Evolutionary conservation across 2,329 filamentous ascomycete species (phyloP), one percentile per base, ranked within the genome.

Genomic region (Calonectria naviculata): DNA sequence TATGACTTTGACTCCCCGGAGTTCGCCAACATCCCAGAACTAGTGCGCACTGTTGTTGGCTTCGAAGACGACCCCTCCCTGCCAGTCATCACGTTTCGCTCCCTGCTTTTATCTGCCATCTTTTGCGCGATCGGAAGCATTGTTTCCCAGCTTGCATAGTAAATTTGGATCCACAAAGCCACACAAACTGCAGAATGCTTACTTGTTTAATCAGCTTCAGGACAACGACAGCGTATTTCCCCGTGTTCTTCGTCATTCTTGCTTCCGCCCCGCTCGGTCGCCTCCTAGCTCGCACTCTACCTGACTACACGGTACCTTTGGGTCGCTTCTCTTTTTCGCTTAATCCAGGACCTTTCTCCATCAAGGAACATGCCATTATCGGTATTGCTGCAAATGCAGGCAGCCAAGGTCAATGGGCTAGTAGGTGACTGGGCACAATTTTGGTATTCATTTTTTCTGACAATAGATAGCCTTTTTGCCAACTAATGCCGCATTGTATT

Each of bases 171-270:
- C 12, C 3, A 19, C 17, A 0, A 4, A 10, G n/a, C 6, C 5
- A 7, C 26, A 36, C 4, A 5, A 19, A 5, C 0, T 28, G 3
- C 13, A 19, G 21, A 4, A 19, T 19, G 9, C 36, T 42, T 17
- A 42, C 19, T n/a, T 4, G 85, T 87, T 85, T 71, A 84, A 86
- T 60, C 91, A 86, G 63, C 38, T 65, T 65, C 75, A 85, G 89
- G 52, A 91, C 89, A 1, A 91, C 89, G 0, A 86, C 85, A 49
- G 87, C 88, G 1, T 86, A 87, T 0, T 92, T 91, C 76, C 90
- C 89, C 0, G 86, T 91, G 58, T 91, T 91, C 78, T 91, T 92
- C 71, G 89, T 91, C 36, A 88, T 90, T 74, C 89, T 90, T 61
- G 88, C 88, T 0, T 88, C 85, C 56, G 89, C 89, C 74, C 90